Evolutionary conservation across 2,329 filamentous ascomycete species (phyloP).

Genomic region (Akanthomyces dipterigenus): DNA sequence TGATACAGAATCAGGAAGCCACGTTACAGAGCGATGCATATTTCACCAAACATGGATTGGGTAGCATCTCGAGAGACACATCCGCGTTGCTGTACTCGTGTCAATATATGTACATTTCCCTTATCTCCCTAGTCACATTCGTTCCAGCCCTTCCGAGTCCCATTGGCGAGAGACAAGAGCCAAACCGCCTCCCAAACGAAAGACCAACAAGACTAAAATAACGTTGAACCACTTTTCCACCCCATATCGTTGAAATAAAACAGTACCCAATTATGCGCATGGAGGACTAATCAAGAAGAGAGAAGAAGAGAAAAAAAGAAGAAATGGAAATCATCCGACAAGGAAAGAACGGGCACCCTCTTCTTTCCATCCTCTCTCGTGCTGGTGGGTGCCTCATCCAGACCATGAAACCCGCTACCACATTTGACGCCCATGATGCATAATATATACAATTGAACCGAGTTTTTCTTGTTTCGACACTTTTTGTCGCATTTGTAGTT

Average conservation of each 20-base stretch:
- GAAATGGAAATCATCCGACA: neutral
- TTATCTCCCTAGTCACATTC: neutral
- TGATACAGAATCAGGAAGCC: neutral
- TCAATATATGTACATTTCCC: neutral
- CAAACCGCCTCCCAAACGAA: neutral
- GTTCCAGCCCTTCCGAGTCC: neutral
- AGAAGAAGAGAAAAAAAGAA: neutral
- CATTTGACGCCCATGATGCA: slow-evolving; percentile 10
- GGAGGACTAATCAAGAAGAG: neutral
- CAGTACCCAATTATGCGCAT: neutral
- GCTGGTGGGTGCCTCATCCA: neutral
- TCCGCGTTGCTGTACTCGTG: neutral
- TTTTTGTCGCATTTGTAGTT: neutral
- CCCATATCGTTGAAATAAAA: slow-evolving; percentile 1
- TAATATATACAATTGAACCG: slow-evolving; percentile 7
- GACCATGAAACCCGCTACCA: slow-evolving; percentile 2
- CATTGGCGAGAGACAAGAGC: too few relatives aligned
- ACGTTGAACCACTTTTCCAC: neutral
- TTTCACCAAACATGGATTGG: neutral
- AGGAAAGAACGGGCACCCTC: neutral
- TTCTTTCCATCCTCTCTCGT: neutral
- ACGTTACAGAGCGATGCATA: neutral
- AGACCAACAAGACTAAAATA: slow-evolving; percentile 6
- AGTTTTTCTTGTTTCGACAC: neutral
- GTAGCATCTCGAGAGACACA: neutral